Conservation (phyloP, 2,329 filamentous ascomycete genomes). For the Beauveria sp. region DNA sequence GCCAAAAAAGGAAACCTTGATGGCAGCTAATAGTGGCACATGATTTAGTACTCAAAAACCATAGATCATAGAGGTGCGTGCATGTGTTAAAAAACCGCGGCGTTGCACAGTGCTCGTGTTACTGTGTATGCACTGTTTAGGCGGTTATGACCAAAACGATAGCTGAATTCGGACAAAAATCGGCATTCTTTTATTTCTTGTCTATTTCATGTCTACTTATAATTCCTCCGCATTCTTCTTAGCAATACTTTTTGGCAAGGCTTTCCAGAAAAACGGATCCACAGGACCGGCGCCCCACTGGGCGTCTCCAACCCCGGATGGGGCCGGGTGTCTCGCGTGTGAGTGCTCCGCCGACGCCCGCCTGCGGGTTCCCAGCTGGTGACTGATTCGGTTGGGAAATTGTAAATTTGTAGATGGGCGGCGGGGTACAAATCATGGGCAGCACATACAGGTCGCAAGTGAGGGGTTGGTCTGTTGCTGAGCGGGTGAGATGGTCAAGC, state of each 20-base stretch:
- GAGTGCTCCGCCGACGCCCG: background rate
- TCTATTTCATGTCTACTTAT: too few species aligned
- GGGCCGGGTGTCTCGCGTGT: background rate
- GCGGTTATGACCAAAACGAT: background rate
- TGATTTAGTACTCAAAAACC: too few species aligned
- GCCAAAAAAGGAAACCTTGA: background rate
- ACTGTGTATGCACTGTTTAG: background rate
- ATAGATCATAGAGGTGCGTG: too few species aligned
- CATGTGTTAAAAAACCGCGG: too few species aligned
- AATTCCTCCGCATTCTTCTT: background rate
- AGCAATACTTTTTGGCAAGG: background rate
- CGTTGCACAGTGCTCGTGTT: background rate
- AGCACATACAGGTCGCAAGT: background rate
- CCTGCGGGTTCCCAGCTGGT: background rate
- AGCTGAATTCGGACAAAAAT: slow-evolving; percentile 3
- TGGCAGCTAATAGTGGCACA: background rate
- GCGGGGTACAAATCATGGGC: background rate
- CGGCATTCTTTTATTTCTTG: background rate
- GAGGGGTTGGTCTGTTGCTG: background rate
- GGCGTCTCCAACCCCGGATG: slow-evolving; percentile 1
- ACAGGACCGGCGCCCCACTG: background rate
- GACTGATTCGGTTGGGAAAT: background rate
- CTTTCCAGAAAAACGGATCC: background rate
- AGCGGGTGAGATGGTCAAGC: background rate
- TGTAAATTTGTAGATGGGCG: background rate